Percentiles rank a stretch among this genome's conserved stretches.
Conservation (phyloP, 2,329 filamentous ascomycete species). For the Pseudogymnoascus sp. region DNA sequence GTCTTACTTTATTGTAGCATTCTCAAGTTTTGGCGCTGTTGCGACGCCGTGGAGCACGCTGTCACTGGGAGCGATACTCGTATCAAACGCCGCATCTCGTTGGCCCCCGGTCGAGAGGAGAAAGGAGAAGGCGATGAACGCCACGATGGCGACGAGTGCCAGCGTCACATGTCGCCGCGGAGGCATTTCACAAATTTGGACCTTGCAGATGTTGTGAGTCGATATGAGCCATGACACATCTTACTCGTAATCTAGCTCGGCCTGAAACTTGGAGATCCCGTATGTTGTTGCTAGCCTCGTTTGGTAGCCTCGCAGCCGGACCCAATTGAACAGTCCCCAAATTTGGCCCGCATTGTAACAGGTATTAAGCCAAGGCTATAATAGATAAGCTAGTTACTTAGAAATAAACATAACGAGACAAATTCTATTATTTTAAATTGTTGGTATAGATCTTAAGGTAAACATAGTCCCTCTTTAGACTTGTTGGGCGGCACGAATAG, state of each 20-base stretch:
- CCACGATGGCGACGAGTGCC: constrained; percentile 47
- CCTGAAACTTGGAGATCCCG: not conserved
- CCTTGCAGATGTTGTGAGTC: constrained; percentile 6
- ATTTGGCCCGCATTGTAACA: too few species aligned
- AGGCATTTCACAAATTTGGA: constrained; percentile 21
- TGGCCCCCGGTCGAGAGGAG: constrained; percentile 36
- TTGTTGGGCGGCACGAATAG: too few species aligned
- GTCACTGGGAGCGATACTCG: constrained; percentile 19
- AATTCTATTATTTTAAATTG: too few species aligned
- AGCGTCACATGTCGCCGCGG: constrained; percentile 42
- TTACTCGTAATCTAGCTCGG: not conserved
- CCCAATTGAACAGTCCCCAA: too few species aligned
- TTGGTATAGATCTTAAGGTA: too few species aligned
- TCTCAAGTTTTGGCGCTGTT: constrained; percentile 75
- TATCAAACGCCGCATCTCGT: constrained; percentile 17
- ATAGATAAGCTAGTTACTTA: too few species aligned
- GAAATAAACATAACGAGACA: too few species aligned
- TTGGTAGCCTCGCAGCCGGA: not conserved
- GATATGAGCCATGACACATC: constrained; percentile 1
- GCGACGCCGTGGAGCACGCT: constrained; percentile 57
- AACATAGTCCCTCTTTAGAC: too few species aligned
- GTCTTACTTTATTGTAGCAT: constrained; percentile 68
- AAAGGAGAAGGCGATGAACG: constrained; percentile 54
- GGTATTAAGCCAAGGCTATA: too few species aligned
- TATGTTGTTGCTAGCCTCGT: not conserved